Evolutionary conservation across 768 basidiomycete species (phyloP).

Genomic region (Russula ochroleuca): DNA sequence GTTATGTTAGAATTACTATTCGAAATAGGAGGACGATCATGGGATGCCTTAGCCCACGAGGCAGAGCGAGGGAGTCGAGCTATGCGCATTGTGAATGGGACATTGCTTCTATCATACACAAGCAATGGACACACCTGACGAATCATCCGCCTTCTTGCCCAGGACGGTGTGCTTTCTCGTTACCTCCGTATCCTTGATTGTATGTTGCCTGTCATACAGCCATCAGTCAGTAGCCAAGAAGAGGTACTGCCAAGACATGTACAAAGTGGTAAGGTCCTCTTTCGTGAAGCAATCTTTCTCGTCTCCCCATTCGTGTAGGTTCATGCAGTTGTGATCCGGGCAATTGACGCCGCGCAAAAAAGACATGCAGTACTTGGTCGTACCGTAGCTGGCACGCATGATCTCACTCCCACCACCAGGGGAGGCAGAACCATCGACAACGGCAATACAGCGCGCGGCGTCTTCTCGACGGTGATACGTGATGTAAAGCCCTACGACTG

Average conservation of each 20-base stretch:
- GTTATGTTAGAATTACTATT: constrained; percentile 23
- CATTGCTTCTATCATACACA: constrained; percentile 1
- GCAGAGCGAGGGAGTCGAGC: constrained; percentile 58
- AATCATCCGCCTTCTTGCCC: constrained; percentile 55
- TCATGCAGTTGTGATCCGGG: constrained; percentile 86
- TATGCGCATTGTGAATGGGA: constrained; percentile 24
- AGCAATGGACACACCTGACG: constrained; percentile 19
- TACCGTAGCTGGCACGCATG: constrained; percentile 92
- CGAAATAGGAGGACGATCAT: constrained; percentile 26
- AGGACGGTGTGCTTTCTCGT: constrained; percentile 47
- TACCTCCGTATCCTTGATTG: constrained; percentile 84
- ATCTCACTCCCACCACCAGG: constrained; percentile 86
- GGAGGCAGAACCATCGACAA: constrained; percentile 87
- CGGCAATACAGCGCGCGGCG: constrained; percentile 86
- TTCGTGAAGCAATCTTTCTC: constrained; percentile 97
- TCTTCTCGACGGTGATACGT: constrained; percentile 94
- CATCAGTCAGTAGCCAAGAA: constrained; percentile 15
- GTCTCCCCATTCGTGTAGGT: constrained; percentile 97
- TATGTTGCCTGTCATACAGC: constrained; percentile 66
- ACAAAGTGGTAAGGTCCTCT: constrained; percentile 93
- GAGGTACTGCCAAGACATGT: constrained; percentile 32
- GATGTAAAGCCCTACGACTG: constrained; percentile 91
- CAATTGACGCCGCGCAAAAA: constrained; percentile 85
- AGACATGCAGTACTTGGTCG: constrained; percentile 95
- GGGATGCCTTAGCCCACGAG: constrained; percentile 40